phyloP scores from a whole-genome alignment of 768 basidiomycete genomes.

The Boletus bicolor region DNA sequence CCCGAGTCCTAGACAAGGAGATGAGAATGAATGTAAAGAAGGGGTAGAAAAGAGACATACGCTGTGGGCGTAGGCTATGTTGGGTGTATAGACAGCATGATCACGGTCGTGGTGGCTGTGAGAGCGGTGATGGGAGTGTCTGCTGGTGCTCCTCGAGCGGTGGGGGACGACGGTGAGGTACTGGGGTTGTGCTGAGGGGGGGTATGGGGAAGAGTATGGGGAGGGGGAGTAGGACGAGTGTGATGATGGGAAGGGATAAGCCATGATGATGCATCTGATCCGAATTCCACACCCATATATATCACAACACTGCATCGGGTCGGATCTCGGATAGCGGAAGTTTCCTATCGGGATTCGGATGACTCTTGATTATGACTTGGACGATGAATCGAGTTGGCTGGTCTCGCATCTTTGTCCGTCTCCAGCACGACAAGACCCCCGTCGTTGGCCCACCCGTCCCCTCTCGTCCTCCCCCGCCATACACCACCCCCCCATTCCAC shows the following conservation, averaged over 20 bases:
- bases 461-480: slow-evolving; percentile 30
- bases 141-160: slow-evolving; percentile 16
- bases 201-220: background rate
- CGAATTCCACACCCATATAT: background rate
- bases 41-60: slow-evolving; percentile 11
- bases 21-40: background rate
- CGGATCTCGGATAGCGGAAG: slow-evolving; percentile 11
- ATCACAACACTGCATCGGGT: slow-evolving; percentile 7
- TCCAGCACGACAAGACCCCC: slow-evolving; percentile 14
- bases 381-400: background rate
- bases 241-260: slow-evolving; percentile 27
- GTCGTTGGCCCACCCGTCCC: slow-evolving; percentile 16
- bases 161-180: slow-evolving; percentile 9
- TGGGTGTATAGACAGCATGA: background rate
- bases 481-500: slow-evolving; percentile 74
- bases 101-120: slow-evolving; percentile 5
- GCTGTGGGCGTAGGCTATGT: slow-evolving; percentile 8
- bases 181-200: too few relatives aligned
- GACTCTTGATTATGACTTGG: background rate
- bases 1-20: slow-evolving; percentile 14
- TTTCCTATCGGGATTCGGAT: too few relatives aligned
- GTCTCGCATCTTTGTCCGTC: slow-evolving; percentile 14
- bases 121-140: slow-evolving; percentile 12
- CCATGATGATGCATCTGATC: slow-evolving; percentile 3
- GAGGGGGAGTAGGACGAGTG: background rate